Evolutionary conservation across 116 monocot species (phyloP).

Genomic region (Iris pallida): DNA sequence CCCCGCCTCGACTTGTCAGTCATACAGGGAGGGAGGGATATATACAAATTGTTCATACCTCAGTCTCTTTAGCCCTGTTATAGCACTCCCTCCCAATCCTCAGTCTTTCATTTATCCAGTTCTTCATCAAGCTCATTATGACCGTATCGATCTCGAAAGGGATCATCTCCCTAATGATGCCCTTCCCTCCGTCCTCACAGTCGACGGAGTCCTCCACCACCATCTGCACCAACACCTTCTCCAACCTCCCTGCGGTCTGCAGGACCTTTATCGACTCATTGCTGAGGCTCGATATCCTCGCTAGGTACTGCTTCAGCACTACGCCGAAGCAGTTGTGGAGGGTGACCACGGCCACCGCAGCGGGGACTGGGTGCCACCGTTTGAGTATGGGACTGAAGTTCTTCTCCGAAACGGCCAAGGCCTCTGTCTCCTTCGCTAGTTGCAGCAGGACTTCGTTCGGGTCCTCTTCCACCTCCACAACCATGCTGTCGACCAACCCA

Average conservation of each 20-base stretch:
- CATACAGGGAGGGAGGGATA: too few species aligned
- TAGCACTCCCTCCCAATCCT: slow-evolving; percentile 60
- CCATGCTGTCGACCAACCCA: slow-evolving; percentile 16
- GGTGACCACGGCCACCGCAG: slow-evolving; percentile 57
- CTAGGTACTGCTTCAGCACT: slow-evolving; percentile 67
- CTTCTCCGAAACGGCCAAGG: slow-evolving; percentile 47
- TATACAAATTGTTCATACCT: slow-evolving; percentile 28
- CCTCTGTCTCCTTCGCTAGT: slow-evolving; percentile 63
- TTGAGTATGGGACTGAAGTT: slow-evolving; percentile 54
- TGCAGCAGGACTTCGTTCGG: slow-evolving; percentile 38
- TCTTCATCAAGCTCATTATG: slow-evolving; percentile 46
- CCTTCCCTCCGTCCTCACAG: slow-evolving; percentile 79
- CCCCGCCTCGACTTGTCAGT: too few species aligned
- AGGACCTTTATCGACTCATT: slow-evolving; percentile 58
- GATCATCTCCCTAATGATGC: slow-evolving; percentile 67
- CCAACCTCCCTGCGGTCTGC: slow-evolving; percentile 65
- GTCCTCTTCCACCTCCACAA: slow-evolving; percentile 26
- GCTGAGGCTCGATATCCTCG: slow-evolving; percentile 37
- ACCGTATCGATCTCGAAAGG: slow-evolving; percentile 82
- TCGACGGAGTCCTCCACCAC: slow-evolving; percentile 80
- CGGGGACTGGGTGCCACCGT: slow-evolving; percentile 52
- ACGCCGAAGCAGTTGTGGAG: slow-evolving; percentile 80
- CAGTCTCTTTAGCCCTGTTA: slow-evolving; percentile 66
- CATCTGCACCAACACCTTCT: slow-evolving; percentile 76
- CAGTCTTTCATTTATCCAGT: slow-evolving; percentile 72